Percentiles rank a stretch among this genome's conserved stretches.
These are phyloP conservation scores for Phaeosphaeria sp. DNA, from an alignment of 2,329 filamentous ascomycete genomes.

Conservation along the genomic window DNA sequence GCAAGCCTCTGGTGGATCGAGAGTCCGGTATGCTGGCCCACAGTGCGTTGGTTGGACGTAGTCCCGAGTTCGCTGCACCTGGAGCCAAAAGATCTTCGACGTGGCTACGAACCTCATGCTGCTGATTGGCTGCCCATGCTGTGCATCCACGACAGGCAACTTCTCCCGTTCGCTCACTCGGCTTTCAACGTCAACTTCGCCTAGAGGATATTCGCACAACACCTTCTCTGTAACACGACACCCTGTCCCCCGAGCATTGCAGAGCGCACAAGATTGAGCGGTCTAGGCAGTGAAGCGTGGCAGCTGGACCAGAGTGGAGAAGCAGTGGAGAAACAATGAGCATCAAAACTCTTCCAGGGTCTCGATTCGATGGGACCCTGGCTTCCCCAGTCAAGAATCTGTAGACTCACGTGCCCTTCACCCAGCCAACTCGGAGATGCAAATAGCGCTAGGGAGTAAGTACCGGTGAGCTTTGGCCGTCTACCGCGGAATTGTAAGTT, in stretches of 20 bases:
- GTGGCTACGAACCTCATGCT: conserved; percentile 21
- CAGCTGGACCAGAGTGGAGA: conserved; percentile 16
- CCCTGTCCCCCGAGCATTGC: conserved; percentile 6
- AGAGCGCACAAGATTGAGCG: conserved; percentile 8
- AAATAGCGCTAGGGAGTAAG: neutral
- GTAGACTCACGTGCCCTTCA: neutral
- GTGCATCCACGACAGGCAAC: conserved; percentile 10
- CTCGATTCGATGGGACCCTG: conserved; percentile 6
- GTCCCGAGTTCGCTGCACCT: conserved; percentile 14
- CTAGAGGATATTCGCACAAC: conserved; percentile 10
- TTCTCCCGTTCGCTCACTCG: conserved; percentile 21
- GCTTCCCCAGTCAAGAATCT: neutral
- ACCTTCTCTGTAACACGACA: conserved; percentile 5
- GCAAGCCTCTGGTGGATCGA: conserved; percentile 31
- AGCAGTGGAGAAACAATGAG: conserved; percentile 16
- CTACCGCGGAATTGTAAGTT: neutral
- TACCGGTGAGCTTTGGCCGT: neutral
- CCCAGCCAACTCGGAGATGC: neutral
- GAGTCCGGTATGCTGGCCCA: conserved; percentile 14
- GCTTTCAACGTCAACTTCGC: conserved; percentile 8
- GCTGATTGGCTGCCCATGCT: conserved; percentile 24
- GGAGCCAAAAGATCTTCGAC: conserved; percentile 24
- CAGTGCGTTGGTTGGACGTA: conserved; percentile 25
- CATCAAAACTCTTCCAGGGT: conserved; percentile 24
- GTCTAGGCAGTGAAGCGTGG: conserved; percentile 12